Conservation (phyloP, 768 basidiomycete species). For the Lentinula lateritia region DNA sequence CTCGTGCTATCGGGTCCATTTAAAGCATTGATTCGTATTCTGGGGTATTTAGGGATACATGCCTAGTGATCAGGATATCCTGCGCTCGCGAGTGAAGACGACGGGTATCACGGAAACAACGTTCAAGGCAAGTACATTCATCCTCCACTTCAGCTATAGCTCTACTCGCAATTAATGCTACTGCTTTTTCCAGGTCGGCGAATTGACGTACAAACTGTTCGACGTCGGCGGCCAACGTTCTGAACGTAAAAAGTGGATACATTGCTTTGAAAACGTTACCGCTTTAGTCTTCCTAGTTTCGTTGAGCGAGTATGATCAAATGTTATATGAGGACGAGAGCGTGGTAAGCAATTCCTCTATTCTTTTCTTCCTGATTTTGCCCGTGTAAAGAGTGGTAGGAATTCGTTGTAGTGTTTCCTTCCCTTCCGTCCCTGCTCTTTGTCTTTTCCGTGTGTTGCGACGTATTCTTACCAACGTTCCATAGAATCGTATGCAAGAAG, state of each 20-base stretch:
- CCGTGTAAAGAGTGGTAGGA: too few relatives aligned
- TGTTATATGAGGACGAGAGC: slow-evolving; percentile 94
- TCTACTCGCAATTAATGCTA: neutral
- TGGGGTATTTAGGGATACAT: slow-evolving; percentile 59
- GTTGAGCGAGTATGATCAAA: slow-evolving; percentile 95
- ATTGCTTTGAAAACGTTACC: slow-evolving; percentile 91
- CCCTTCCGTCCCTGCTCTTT: neutral
- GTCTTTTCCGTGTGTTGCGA: too few relatives aligned
- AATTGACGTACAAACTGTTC: slow-evolving; percentile 88
- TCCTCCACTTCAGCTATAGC: too few relatives aligned
- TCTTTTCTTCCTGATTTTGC: neutral
- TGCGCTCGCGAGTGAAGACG: slow-evolving; percentile 91
- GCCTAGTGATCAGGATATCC: slow-evolving; percentile 93
- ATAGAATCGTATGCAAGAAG: slow-evolving; percentile 97
- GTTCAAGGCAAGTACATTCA: slow-evolving; percentile 46
- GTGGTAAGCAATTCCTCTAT: slow-evolving; percentile 51
- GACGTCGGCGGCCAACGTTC: slow-evolving; percentile 84
- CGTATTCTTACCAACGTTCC: slow-evolving; percentile 20
- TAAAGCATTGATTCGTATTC: neutral
- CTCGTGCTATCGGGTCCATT: slow-evolving; percentile 76
- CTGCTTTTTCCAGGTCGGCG: slow-evolving; percentile 51
- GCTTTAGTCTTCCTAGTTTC: slow-evolving; percentile 90
- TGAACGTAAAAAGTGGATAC: slow-evolving; percentile 80
- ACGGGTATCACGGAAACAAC: slow-evolving; percentile 97
- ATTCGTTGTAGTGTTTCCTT: neutral